A percentile compares a stretch with the other conserved stretches of the same genome.
Conservation (phyloP, 371 early-diverging fungal genomes). For the Mortierella sp. region DNA sequence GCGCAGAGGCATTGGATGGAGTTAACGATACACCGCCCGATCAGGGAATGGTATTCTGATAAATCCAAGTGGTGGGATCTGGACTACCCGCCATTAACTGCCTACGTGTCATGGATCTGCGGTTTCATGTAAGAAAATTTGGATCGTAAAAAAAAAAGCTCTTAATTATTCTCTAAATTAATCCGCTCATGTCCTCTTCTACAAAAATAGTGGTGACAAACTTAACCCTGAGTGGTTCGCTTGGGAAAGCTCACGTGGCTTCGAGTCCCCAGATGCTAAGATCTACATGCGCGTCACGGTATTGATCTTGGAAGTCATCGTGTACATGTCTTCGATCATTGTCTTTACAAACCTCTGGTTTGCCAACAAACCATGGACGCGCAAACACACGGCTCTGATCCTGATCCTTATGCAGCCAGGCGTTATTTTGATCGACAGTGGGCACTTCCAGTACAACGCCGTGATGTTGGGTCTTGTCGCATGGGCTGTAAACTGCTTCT, state of each 20-base stretch:
- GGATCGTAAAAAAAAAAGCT: background rate
- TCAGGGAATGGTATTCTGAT: constrained; percentile 89
- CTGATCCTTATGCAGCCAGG: constrained; percentile 86
- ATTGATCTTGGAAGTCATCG: constrained; percentile 75
- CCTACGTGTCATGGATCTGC: constrained; percentile 90
- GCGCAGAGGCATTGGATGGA: constrained; percentile 99
- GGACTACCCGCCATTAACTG: constrained; percentile 97
- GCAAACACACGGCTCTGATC: constrained; percentile 66
- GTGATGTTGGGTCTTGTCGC: constrained; percentile 93
- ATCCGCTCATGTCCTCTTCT: background rate
- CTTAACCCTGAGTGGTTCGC: constrained; percentile 91
- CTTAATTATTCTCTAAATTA: background rate
- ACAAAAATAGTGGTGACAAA: constrained; percentile 69
- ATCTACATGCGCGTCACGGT: constrained; percentile 93
- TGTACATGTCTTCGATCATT: constrained; percentile 84
- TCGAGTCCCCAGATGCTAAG: constrained; percentile 78
- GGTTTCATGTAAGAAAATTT: constrained; percentile 76
- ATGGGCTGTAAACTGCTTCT: constrained; percentile 79
- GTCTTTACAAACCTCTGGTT: constrained; percentile 66
- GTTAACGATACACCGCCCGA: constrained; percentile 84
- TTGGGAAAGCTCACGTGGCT: constrained; percentile 86
- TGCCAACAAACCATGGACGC: constrained; percentile 47
- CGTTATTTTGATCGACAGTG: constrained; percentile 92
- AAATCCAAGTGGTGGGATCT: constrained; percentile 94
- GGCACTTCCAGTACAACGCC: constrained; percentile 97